Conservation (phyloP, 352 stramenopile species). For the Phytophthora sp. region DNA sequence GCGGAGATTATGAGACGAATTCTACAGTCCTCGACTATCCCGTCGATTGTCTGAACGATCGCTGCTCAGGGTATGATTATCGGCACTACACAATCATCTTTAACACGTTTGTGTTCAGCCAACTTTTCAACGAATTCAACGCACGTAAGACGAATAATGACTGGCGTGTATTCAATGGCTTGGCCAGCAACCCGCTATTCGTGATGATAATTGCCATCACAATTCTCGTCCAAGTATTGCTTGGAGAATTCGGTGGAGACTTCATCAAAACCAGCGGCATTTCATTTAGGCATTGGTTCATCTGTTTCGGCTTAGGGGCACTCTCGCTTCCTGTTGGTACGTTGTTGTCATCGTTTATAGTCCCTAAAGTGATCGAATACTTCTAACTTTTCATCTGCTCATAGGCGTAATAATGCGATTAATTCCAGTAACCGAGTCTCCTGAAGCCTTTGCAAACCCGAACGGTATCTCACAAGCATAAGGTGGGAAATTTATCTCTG, state of each 20-base stretch:
- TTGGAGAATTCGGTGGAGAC: constrained; percentile 95
- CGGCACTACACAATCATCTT: constrained; percentile 98
- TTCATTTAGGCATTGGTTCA: constrained; percentile 64
- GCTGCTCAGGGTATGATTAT: constrained; percentile 75
- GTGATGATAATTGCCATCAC: constrained; percentile 92
- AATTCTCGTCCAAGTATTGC: constrained; percentile 94
- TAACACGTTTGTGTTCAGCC: constrained; percentile 98
- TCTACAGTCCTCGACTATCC: constrained; percentile 51
- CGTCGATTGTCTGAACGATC: constrained; percentile 49
- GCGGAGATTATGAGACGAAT: constrained; percentile 61
- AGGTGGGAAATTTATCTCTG: background rate
- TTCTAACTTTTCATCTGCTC: background rate
- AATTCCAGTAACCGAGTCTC: constrained; percentile 72
- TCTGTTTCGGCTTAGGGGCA: constrained; percentile 63
- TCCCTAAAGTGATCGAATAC: too few relatives aligned
- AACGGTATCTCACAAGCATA: constrained; percentile 66
- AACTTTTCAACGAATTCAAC: constrained; percentile 94
- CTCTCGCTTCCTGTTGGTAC: constrained; percentile 76
- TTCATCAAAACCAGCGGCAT: constrained; percentile 83
- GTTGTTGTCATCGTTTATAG: too few relatives aligned
- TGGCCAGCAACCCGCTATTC: constrained; percentile 94
- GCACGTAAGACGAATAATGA: constrained; percentile 92
- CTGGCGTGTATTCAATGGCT: constrained; percentile 94
- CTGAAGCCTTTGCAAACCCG: constrained; percentile 72
- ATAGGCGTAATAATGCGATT: constrained; percentile 81